These are phyloP conservation scores for Scheffersomyces segobiensis DNA, from an alignment of 1,139 yeast species.

Conservation along the genomic window DNA sequence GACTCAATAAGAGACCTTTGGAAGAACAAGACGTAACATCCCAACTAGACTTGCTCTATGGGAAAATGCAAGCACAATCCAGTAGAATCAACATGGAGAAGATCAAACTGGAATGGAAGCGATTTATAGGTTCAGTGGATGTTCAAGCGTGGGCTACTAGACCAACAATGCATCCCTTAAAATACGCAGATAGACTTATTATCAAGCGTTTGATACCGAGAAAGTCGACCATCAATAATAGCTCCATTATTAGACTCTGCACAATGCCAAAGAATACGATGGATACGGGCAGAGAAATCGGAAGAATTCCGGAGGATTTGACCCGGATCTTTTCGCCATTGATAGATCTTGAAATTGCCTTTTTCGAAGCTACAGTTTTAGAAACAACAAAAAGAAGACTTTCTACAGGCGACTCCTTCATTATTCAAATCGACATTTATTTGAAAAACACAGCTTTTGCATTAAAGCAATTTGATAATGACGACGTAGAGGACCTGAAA, in stretches of 20 bases:
- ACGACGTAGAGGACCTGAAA: conserved; percentile 5
- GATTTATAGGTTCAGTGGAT: conserved; percentile 68
- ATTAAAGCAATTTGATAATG: conserved; percentile 4
- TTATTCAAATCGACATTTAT: conserved; percentile 63
- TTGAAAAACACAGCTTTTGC: conserved; percentile 54
- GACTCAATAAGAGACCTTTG: conserved; percentile 4
- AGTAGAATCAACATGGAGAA: conserved; percentile 14
- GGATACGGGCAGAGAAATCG: conserved; percentile 58
- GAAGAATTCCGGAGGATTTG: conserved; percentile 71
- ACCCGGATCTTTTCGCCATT: conserved; percentile 72
- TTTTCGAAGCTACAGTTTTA: conserved; percentile 61
- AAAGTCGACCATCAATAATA: conserved; percentile 14
- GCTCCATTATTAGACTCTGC: conserved; percentile 34
- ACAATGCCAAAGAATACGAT: conserved; percentile 21
- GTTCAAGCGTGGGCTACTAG: conserved; percentile 85
- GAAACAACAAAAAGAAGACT: conserved; percentile 56
- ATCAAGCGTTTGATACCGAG: conserved; percentile 37
- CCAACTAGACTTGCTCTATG: conserved; percentile 12
- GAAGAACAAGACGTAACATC: conserved; percentile 4
- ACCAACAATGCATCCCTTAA: conserved; percentile 57
- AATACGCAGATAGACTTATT: conserved; percentile 49
- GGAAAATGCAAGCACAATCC: conserved; percentile 15
- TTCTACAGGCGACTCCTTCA: conserved; percentile 72
- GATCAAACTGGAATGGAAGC: conserved; percentile 21
- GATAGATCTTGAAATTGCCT: conserved; percentile 55